Conservation (phyloP, 1,284 basidiomycete species). For the Paramarasmius palmivorus region DNA sequence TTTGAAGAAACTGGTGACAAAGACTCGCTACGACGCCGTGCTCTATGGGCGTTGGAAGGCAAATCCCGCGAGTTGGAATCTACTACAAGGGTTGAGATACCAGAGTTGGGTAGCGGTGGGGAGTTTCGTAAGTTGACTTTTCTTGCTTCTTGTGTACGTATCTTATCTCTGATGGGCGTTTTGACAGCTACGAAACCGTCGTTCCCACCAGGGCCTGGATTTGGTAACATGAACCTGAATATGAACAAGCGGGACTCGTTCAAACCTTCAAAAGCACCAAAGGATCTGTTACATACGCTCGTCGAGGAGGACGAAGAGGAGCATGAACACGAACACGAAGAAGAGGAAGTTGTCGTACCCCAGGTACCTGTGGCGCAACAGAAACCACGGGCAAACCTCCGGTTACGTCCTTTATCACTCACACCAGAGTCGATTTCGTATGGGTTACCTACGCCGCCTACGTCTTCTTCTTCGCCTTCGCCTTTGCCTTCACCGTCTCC, state of each 20-base stretch:
- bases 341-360: background rate
- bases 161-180: slow-evolving; percentile 17
- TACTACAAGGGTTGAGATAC: slow-evolving; percentile 77
- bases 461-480: slow-evolving; percentile 39
- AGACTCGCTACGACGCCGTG: slow-evolving; percentile 75
- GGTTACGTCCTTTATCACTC: slow-evolving; percentile 68
- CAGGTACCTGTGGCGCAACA: background rate
- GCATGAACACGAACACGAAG: slow-evolving; percentile 40
- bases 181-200: slow-evolving; percentile 52
- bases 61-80: slow-evolving; percentile 53
- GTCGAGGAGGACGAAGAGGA: slow-evolving; percentile 83
- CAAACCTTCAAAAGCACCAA: slow-evolving; percentile 64
- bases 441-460: slow-evolving; percentile 45
- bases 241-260: slow-evolving; percentile 76
- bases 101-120: slow-evolving; percentile 56
- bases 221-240: slow-evolving; percentile 43
- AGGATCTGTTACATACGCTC: slow-evolving; percentile 74
- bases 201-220: slow-evolving; percentile 48
- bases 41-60: slow-evolving; percentile 78
- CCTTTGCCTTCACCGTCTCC: background rate
- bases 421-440: slow-evolving; percentile 47
- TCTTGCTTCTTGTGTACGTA: slow-evolving; percentile 7
- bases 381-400: background rate
- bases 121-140: slow-evolving; percentile 59
- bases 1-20: slow-evolving; percentile 59